Evolutionary conservation across 805 yeast genomes (phyloP).

Genomic region (Starmerella khaoyaiensis): DNA sequence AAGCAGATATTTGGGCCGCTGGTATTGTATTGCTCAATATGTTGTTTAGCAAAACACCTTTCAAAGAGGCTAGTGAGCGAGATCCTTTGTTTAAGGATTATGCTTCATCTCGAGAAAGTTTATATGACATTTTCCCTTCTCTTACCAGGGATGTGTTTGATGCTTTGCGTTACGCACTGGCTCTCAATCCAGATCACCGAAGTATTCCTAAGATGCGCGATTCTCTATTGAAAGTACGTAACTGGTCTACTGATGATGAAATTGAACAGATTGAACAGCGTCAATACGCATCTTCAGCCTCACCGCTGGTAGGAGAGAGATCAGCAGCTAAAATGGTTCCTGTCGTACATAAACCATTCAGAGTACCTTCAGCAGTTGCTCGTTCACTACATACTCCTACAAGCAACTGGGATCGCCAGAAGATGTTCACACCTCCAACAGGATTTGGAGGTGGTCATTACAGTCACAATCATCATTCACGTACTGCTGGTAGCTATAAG

Average conservation of each 20-base stretch:
- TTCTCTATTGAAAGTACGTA: constrained; percentile 47
- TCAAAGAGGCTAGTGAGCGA: constrained; percentile 61
- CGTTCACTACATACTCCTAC: constrained; percentile 16
- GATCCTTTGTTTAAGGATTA: constrained; percentile 78
- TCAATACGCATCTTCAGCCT: background rate
- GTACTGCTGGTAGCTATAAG: constrained; percentile 1
- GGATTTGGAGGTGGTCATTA: background rate
- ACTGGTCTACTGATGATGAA: constrained; percentile 77
- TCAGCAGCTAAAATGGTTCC: constrained; percentile 14
- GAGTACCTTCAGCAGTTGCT: constrained; percentile 22
- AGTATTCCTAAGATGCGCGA: constrained; percentile 46
- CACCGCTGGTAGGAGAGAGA: background rate
- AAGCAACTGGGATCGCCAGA: constrained; percentile 20
- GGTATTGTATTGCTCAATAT: constrained; percentile 74
- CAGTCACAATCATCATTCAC: background rate
- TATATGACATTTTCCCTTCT: constrained; percentile 81
- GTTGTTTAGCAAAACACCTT: constrained; percentile 82
- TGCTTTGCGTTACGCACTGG: constrained; percentile 63
- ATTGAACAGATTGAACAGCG: constrained; percentile 29
- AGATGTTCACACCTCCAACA: constrained; percentile 23
- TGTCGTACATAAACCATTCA: constrained; percentile 20
- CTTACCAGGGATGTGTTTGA: constrained; percentile 78
- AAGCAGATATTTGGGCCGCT: constrained; percentile 79
- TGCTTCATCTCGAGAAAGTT: constrained; percentile 74
- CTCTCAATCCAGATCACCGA: constrained; percentile 80